Evolutionary conservation across 2,329 filamentous ascomycete species (phyloP).

Genomic region (Fusarium sp.): DNA sequence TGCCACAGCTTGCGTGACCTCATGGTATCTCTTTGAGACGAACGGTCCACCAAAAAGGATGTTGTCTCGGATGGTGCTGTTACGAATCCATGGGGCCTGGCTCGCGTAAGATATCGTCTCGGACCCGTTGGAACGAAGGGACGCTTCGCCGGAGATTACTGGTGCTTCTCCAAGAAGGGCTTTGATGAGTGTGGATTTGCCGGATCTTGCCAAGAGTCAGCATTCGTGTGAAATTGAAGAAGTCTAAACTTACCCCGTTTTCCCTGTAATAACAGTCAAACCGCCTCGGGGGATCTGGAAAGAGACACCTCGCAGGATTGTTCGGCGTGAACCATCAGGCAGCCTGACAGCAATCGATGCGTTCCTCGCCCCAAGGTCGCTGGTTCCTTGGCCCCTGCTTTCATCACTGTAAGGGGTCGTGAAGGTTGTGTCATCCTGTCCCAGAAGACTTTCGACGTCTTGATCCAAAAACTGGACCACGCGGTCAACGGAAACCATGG

Average conservation of each 20-base stretch:
- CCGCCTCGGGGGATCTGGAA: neutral
- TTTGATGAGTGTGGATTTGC: neutral
- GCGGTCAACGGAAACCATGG: neutral
- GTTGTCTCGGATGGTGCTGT: constrained; percentile 53
- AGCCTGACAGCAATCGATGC: neutral
- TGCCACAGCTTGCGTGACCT: constrained; percentile 34
- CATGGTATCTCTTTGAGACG: constrained; percentile 46
- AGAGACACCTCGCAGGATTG: neutral
- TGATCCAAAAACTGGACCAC: neutral
- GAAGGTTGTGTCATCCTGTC: neutral
- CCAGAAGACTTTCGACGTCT: neutral
- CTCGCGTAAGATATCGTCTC: constrained; percentile 49
- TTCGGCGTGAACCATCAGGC: neutral
- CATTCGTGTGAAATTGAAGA: neutral
- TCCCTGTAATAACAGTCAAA: neutral
- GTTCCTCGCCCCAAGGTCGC: neutral
- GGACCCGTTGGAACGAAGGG: neutral
- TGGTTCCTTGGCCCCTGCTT: neutral
- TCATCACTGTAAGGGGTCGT: neutral
- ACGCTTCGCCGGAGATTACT: neutral
- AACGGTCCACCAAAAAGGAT: constrained; percentile 50
- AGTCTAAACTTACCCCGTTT: neutral
- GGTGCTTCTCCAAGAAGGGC: neutral
- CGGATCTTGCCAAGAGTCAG: neutral
- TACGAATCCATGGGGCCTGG: constrained; percentile 58